Evolutionary conservation across 345 rosid species (phyloP).

Genomic region (Passiflora organensis): DNA sequence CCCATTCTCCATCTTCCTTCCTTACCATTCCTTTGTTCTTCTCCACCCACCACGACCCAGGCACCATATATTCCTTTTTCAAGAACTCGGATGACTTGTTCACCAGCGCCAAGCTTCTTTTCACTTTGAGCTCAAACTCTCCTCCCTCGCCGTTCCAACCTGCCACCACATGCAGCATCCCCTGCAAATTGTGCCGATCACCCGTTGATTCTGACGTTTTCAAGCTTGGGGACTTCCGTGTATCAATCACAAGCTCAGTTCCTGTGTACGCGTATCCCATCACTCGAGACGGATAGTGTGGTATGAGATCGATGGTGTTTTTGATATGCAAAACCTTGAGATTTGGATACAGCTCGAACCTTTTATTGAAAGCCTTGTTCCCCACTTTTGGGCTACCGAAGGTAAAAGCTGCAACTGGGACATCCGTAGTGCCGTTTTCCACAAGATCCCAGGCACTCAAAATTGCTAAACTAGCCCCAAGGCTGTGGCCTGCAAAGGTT

Average conservation of each 20-base stretch:
- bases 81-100: conserved; percentile 65
- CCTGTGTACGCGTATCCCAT: conserved; percentile 51
- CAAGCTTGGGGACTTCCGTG: conserved; percentile 59
- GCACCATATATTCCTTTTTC: conserved; percentile 69
- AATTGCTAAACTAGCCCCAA: conserved; percentile 74
- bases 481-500: conserved; percentile 68
- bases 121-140: conserved; percentile 58
- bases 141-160: conserved; percentile 75
- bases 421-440: conserved; percentile 52
- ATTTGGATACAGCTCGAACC: conserved; percentile 36
- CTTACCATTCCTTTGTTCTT: conserved; percentile 74
- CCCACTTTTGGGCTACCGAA: conserved; percentile 83
- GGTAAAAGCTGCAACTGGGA: conserved; percentile 63
- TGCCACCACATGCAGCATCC: conserved; percentile 69
- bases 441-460: conserved; percentile 60
- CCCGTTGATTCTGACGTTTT: conserved; percentile 68
- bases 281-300: conserved; percentile 61
- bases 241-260: conserved; percentile 55
- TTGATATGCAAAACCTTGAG: conserved; percentile 55
- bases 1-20: conserved; percentile 63
- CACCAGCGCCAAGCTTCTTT: conserved; percentile 80
- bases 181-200: conserved; percentile 93
- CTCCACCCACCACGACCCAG: conserved; percentile 85
- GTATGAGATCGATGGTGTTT: conserved; percentile 63
- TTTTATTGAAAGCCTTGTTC: conserved; percentile 52